Percentiles rank a stretch among this genome's conserved stretches.
These are phyloP conservation scores for Chalciporus pseudorubinellus DNA, from an alignment of 768 basidiomycete genomes.

Conservation along the genomic window DNA sequence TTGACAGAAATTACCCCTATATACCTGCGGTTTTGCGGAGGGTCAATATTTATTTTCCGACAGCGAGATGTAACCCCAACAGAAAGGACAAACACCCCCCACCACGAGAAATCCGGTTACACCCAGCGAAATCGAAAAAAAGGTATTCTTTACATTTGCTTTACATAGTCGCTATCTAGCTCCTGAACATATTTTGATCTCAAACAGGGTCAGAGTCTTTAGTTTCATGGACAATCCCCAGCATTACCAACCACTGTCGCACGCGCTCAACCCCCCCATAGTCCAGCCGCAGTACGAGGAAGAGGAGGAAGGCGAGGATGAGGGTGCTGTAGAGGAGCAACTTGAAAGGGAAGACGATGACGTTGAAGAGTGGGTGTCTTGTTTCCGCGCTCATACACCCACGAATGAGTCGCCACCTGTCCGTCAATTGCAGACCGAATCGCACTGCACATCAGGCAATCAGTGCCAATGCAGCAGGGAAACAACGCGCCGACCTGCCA, in stretches of 20 bases:
- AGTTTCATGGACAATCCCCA: constrained; percentile 62
- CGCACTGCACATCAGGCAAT: constrained; percentile 14
- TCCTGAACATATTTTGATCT: constrained; percentile 26
- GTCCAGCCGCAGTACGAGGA: constrained; percentile 43
- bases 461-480: constrained; percentile 14
- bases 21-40: constrained; percentile 10
- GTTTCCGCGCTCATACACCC: constrained; percentile 10
- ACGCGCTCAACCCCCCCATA: constrained; percentile 64
- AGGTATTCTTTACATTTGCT: constrained; percentile 15
- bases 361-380: constrained; percentile 32
- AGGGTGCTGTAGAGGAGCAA: constrained; percentile 69
- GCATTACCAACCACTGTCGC: constrained; percentile 77
- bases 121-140: constrained; percentile 30
- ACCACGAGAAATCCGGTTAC: constrained; percentile 30
- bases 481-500: constrained; percentile 24
- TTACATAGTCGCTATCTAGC: constrained; percentile 10
- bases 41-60: constrained; percentile 26
- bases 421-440: constrained; percentile 21
- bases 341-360: constrained; percentile 49
- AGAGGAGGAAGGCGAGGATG: constrained; percentile 72
- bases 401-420: constrained; percentile 4
- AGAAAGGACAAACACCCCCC: constrained; percentile 25
- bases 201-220: constrained; percentile 2
- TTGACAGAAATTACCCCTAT: not conserved
- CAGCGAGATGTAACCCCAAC: constrained; percentile 27